Base-by-base conservation (phyloP, 495 filamentous ascomycete genomes). In the Emericellopsis terricola region DNA sequence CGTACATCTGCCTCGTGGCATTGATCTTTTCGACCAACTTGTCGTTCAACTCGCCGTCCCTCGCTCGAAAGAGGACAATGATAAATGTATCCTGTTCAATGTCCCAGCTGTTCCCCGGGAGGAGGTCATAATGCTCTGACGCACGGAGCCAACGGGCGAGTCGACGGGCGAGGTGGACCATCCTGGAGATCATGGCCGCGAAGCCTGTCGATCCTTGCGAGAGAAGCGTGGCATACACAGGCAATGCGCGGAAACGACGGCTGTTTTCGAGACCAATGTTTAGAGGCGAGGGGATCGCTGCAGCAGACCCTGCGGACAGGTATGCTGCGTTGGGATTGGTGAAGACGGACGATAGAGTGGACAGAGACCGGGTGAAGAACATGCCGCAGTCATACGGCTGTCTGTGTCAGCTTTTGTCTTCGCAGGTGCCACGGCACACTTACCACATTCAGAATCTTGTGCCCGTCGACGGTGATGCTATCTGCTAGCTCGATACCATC, bases 221-320 rank as follows among this genome's bases (percentile, higher is more conserved):
- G n/a, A 74, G 42, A 1, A 94, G 62, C 0, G 76, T 75, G 8
- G 84, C 76, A 42, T 94, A 94, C 3, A 84, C 81, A 0, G 87
- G 87, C 14, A 94, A 57, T 0, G 84, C 87, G 31, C 87, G 69
- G 57, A 96, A 91, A 11, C 87, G 73, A 26, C 85, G 69, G 4
- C 85, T 93, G 48, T 96, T 96, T 44, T 94, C 86, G 15, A 96
- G 54, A 15, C 85, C 81, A 36, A 86, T 75, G 54, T 94, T 87
- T 11, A 94, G 57, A 0, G 87, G 86, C 19, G 81, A 87, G 15
- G 71, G 75, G 39, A 93, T 79, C 10, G 44, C 33, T 15, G 43
- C 53, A 10, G 47, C 46, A 14, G 43, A 30, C 0, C 51, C 37
- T 7, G 69, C 43, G 4, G 62, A 60, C 24, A 96, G 64, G 49